phyloP scores from a whole-genome alignment of 306 rosid species.

The cucumber (Cucumis sativus) region Cucumber_9930_V3 NC_026660.2:23615001-23615500 shows the following conservation, averaged over 20 bases:
- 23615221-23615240: background rate
- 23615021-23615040: no score
- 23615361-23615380: background rate
- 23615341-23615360: slow-evolving; percentile 9
- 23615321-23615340: slow-evolving; percentile 97
- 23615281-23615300: slow-evolving; percentile 92
- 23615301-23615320: slow-evolving; percentile 95
- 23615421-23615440: no score
- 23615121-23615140: background rate
- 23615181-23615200: background rate
- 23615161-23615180: background rate
- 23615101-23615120: no score
- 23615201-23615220: background rate
- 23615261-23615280: slow-evolving; percentile 76
- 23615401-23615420: background rate
- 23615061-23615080: no score
- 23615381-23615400: background rate
- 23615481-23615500: background rate
- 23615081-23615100: no score
- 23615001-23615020: background rate
- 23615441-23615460: background rate
- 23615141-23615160: background rate
- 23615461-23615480: background rate
- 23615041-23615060: no score
- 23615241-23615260: background rate